phyloP scores from a whole-genome alignment of 2,329 filamentous ascomycete genomes.

The Trichoderma sp. region DNA sequence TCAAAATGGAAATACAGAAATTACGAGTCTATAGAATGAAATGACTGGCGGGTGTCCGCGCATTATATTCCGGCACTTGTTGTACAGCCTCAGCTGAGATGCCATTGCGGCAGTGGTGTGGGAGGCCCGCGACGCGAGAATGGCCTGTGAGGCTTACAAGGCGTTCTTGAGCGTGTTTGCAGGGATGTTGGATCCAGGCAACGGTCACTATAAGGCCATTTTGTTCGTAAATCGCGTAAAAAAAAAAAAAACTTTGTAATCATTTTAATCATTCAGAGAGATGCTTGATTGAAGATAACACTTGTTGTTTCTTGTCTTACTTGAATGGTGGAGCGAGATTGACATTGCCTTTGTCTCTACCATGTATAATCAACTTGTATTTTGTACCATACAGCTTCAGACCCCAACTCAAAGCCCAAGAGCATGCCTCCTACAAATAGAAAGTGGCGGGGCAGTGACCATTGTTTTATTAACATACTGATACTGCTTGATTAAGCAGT shows the following conservation, averaged over 20 bases:
- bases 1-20: too few relatives aligned
- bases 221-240: neutral
- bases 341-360: neutral
- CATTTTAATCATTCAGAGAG: neutral
- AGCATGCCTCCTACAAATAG: too few relatives aligned
- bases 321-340: neutral
- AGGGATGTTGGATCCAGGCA: slow-evolving; percentile 4
- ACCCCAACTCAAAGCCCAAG: too few relatives aligned
- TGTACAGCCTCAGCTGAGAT: neutral
- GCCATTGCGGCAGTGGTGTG: neutral
- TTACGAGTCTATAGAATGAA: too few relatives aligned
- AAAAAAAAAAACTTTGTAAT: neutral
- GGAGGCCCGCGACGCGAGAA: neutral
- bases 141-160: slow-evolving; percentile 9
- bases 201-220: neutral
- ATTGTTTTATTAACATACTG: too few relatives aligned
- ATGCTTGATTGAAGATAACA: neutral
- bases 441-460: too few relatives aligned
- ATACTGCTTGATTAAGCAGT: too few relatives aligned
- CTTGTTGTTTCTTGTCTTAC: neutral
- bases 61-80: neutral
- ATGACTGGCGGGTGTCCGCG: neutral
- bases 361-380: too few relatives aligned
- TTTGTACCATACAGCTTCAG: too few relatives aligned
- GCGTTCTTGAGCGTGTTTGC: slow-evolving; percentile 1